Evolutionary conservation across 257 asterid species (phyloP), one percentile per base, ranked within the genome.

Genomic region (Nicotiana attenuata): DNA sequence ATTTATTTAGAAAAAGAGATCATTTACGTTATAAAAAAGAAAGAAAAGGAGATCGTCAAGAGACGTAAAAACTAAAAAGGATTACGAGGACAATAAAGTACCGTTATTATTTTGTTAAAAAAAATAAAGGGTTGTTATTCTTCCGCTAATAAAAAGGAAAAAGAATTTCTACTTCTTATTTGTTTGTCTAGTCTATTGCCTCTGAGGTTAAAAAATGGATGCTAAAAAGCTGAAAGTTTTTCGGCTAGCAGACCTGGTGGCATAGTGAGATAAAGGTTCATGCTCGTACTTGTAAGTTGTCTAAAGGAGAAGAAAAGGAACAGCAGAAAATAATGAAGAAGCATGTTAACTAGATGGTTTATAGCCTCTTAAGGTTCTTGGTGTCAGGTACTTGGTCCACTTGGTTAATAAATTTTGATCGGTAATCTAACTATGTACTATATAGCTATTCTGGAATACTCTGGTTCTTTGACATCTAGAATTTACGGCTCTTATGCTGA

Each of bases 271-370:
- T 73, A 73, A 73, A 41, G 38, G 22, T 73, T 47, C 15, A 22
- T 20, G 60, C 77, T n/a, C 57, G 22, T 71, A 71, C 38, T 47
- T 71, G 61, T 47, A 22, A 47, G 38, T 24, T 75, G 24, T 7
- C 41, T 7, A 7, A 73, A 50, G 24, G 41, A 15, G 24, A 20
- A 73, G 38, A 24, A 22, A 73, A 50, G 41, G 45, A 22, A 50
- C 41, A 24, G 15, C 16, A 75, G 24, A 50, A 50, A 24, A 26
- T 47, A 14, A 50, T 2, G 45, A 75, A 41, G 63, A 75, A 24
- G 63, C 61, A 14, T 73, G 78, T 73, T 73, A 75, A 60, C 41
- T 50, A 47, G 63, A 38, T 73, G 61, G 24, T 73, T 73, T 73
- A 9, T 73, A 35, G 33, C 61, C 61, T 73, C 61, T 29, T 24